These are phyloP conservation scores for Larix kaempferi DNA, from an alignment of 75 land plant species.

Conservation along the genomic window DNA sequence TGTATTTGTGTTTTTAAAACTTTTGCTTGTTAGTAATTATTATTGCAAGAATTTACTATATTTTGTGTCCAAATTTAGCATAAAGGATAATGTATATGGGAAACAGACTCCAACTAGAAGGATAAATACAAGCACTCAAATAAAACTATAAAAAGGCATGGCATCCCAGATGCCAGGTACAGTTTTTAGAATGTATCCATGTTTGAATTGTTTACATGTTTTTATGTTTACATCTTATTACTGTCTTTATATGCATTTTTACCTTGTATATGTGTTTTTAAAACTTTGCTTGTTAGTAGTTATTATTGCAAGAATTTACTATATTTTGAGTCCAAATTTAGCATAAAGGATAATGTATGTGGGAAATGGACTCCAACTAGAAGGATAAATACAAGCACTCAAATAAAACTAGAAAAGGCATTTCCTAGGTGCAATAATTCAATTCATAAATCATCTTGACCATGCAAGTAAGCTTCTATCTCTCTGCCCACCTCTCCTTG, in stretches of 20 bases:
- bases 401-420: neutral
- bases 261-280: neutral
- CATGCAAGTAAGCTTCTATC: neutral
- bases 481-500: neutral
- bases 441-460: no score
- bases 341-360: neutral
- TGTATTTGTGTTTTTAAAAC: neutral
- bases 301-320: no score
- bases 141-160: slow-evolving; percentile 52
- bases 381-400: neutral
- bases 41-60: no score
- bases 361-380: neutral
- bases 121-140: neutral
- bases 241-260: neutral
- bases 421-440: neutral
- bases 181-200: neutral
- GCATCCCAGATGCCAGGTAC: slow-evolving; percentile 98
- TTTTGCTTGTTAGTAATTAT: neutral
- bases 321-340: neutral
- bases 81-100: neutral
- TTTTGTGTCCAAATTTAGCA: neutral
- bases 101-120: neutral
- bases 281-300: neutral
- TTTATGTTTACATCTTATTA: neutral
- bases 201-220: neutral